These are phyloP conservation scores for Penicillium manginii DNA, from an alignment of 495 filamentous ascomycete species.

Conservation along the genomic window DNA sequence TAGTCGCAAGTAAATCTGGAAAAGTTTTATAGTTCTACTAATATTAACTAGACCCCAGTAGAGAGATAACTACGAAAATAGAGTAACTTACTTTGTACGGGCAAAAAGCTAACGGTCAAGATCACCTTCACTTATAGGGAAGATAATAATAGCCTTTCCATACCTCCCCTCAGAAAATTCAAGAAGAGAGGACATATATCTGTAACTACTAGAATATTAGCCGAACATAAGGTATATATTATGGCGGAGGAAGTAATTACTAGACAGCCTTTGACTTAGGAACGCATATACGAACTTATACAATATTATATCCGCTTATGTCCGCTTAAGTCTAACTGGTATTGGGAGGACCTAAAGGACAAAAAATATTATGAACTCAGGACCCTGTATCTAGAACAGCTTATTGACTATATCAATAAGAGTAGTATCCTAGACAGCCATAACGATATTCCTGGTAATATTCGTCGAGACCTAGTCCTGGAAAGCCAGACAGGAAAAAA, in stretches of 20 bases:
- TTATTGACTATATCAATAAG: conserved; percentile 6
- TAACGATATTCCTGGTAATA: conserved; percentile 9
- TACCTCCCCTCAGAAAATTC: conserved; percentile 5
- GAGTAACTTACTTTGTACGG: conserved; percentile 16
- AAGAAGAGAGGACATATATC: conserved; percentile 20
- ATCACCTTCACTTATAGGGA: conserved; percentile 19
- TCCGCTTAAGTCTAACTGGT: conserved; percentile 22
- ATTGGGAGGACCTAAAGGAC: conserved; percentile 15
- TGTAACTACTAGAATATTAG: conserved; percentile 19
- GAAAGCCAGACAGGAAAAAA: conserved; percentile 16
- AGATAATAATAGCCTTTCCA: conserved; percentile 11
- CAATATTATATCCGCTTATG: conserved; percentile 3
- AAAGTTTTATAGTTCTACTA: conserved; percentile 8
- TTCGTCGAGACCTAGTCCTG: conserved; percentile 13
- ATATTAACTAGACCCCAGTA: conserved; percentile 6
- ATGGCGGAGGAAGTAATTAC: conserved; percentile 9
- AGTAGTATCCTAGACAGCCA: conserved; percentile 11
- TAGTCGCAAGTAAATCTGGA: conserved; percentile 3
- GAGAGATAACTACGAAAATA: conserved; percentile 18
- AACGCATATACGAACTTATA: conserved; percentile 11
- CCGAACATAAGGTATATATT: conserved; percentile 19
- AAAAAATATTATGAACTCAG: conserved; percentile 6
- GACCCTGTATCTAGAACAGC: not conserved
- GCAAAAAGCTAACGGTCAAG: conserved; percentile 13
- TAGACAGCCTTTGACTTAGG: not conserved